Evolutionary conservation across 495 filamentous ascomycete species (phyloP), one percentile per base, ranked within the genome.

Genomic region (Polyplosphaeria fusca): DNA sequence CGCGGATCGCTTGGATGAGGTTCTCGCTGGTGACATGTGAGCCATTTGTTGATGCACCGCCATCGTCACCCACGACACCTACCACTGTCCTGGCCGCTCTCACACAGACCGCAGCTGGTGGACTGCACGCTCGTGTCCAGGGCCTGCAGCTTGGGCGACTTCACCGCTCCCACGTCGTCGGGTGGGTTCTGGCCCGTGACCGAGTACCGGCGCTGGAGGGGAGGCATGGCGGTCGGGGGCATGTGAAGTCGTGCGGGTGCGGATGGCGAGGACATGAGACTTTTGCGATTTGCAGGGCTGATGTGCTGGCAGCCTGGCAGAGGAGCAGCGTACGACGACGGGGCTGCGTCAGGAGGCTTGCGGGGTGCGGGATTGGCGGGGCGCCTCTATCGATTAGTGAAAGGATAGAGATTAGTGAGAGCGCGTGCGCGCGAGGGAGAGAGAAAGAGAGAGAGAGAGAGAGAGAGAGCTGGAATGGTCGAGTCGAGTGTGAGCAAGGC

Each of bases 161-260:
- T 57, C 37, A 57, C 47, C 45, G 32, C 55, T 23, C 25, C 42
- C 43, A 45, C 50, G 37, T 48, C 46, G 50, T 64, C 61, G 16
- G 56, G 61, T 46, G 56, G 51, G 39, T 45, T 55, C 49, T 60
- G 52, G 51, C 61, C 55, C 5, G 61, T 60, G 26, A 64, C 55
- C 16, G 55, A 60, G 37, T 64, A 64, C 46, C 61, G 23, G 11
- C 61, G 55, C 47, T 60, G 55, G 11, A 52, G 56, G 5, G n/a
- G n/a, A n/a, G 48, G 44, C 43, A 55, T 50, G 11, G 30, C 24
- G 7, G 26, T 5, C 35, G 32, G 39, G 5, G 39, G 30, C 18
- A 19, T 13, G 49, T 52, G 48, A 50, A 16, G 32, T 1, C 11
- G 32, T 14, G 30, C 7, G 30, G 7, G 30, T 35, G 30, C 14